A percentile compares a stretch with the other conserved stretches of the same genome.
Evolutionary conservation across 345 rosid genomes (phyloP).

Genomic region (Crucihimalaya himalaica): DNA sequence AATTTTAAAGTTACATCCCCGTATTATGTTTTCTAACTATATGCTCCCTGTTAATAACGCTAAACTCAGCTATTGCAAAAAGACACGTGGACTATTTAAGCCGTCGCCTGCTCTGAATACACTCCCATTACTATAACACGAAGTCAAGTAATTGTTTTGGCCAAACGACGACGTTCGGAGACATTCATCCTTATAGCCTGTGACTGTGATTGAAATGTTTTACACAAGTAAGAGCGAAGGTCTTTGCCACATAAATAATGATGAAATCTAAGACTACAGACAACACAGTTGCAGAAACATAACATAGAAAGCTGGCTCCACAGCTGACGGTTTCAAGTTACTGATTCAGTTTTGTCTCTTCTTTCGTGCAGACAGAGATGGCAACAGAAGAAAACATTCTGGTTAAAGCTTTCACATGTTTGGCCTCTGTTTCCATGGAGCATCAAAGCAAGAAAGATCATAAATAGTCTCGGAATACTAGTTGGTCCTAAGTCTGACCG

Average conservation of each 20-base stretch:
- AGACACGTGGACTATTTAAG: constrained; percentile 3
- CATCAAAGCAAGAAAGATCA: constrained; percentile 17
- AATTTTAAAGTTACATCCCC: not conserved
- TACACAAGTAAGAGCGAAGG: not conserved
- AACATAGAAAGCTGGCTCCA: constrained; percentile 23
- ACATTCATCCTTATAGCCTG: not conserved
- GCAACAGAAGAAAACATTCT: constrained; percentile 1
- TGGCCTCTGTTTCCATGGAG: constrained; percentile 23
- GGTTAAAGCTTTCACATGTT: constrained; percentile 4
- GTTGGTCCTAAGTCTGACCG: constrained; percentile 18
- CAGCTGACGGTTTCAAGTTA: constrained; percentile 1
- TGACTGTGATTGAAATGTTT: not conserved
- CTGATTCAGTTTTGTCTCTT: constrained; percentile 7
- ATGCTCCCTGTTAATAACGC: not conserved
- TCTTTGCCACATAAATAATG: constrained; percentile 18
- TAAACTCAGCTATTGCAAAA: not conserved
- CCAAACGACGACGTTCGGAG: not conserved
- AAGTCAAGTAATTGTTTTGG: not conserved
- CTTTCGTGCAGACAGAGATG: not conserved
- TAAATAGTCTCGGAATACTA: not conserved
- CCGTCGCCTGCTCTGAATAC: too few relatives aligned
- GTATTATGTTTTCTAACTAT: not conserved
- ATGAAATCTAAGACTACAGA: constrained; percentile 13
- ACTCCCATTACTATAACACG: not conserved
- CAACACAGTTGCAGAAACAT: constrained; percentile 8